A percentile compares a stretch with the other conserved stretches of the same genome.
These are phyloP conservation scores for Tetrapisispora iriomotensis DNA, from an alignment of 805 yeast genomes.

Conservation along the genomic window DNA sequence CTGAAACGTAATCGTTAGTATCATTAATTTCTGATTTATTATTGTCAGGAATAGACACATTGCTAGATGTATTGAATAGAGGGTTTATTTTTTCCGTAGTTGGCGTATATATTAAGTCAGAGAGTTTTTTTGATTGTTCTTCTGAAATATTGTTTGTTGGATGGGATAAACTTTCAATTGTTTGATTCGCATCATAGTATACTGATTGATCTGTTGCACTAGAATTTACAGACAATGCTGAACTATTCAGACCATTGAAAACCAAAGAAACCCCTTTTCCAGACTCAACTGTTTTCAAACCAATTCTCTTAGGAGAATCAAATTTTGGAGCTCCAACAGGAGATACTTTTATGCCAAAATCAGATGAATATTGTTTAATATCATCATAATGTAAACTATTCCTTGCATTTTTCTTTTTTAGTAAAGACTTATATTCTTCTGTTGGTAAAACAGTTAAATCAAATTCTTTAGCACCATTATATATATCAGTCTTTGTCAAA, in stretches of 20 bases:
- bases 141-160: background rate
- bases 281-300: background rate
- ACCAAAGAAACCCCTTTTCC: conserved; percentile 13
- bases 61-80: too few species aligned
- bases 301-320: conserved; percentile 4
- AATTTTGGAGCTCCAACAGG: conserved; percentile 13
- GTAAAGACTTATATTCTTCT: conserved; percentile 34
- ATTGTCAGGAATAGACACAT: background rate
- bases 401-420: conserved; percentile 21
- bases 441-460: conserved; percentile 36
- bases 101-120: background rate
- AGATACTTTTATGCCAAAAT: conserved; percentile 29
- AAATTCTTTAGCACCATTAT: conserved; percentile 32
- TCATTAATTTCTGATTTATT: background rate
- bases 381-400: conserved; percentile 21
- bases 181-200: conserved; percentile 22
- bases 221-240: conserved; percentile 16
- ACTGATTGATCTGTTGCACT: conserved; percentile 22
- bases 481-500: conserved; percentile 28
- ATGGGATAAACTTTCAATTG: background rate
- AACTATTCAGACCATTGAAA: conserved; percentile 9
- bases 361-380: conserved; percentile 28
- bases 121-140: background rate
- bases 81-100: too few species aligned
- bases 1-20: conserved; percentile 4